Base-by-base conservation (phyloP, 371 early-diverging fungal species). In the Blakeslea trispora region DNA sequence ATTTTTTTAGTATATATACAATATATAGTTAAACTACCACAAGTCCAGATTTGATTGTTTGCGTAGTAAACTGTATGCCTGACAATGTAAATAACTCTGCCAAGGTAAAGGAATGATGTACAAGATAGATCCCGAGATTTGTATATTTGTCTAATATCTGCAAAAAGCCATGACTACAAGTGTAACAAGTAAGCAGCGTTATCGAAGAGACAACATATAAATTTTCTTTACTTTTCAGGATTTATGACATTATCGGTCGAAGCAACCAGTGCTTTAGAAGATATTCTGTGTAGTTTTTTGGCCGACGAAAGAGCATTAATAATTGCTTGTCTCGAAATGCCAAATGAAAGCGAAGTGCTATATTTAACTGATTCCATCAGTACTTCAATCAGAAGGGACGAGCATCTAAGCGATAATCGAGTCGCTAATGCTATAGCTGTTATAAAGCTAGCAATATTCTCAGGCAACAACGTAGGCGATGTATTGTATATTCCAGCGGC, bases 81-180 rank as follows among this genome's bases (percentile, higher is more conserved):
- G 90, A 81, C 57, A 90, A 67, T 21, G 91, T 79, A 63, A 94
- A 85, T 18, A 92, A 69, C 59, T 94, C 94, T 10, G 88, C 89
- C 9, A 92, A 69, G 6, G 89, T 87, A 56, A 92, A 92, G 15
- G 87, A 74, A 55, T 78, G 81, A 49, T 90, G 84, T 28, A 91
- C 77, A 39, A 89, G 57, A 53, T 85, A 84, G n/a, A 90, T 74
- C 17, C 88, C 87, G 10, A 86, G 61, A 6, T 74, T 80, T 17
- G 91, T 89, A 51, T 89, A 89, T 57, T 81, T 75, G 61, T 89
- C 88, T 24, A 91, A 58, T 2, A 84, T 73, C 51, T 80, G 79
- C 35, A 82, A 70, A 59, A 86, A 86, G 7, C 79, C 77, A 56
- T 72, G 71, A 32, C 77, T 75, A 59, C 4, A 50, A 17, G 14